These are phyloP conservation scores for Candida xyloterini DNA, from an alignment of 805 yeast genomes.

Conservation along the genomic window DNA sequence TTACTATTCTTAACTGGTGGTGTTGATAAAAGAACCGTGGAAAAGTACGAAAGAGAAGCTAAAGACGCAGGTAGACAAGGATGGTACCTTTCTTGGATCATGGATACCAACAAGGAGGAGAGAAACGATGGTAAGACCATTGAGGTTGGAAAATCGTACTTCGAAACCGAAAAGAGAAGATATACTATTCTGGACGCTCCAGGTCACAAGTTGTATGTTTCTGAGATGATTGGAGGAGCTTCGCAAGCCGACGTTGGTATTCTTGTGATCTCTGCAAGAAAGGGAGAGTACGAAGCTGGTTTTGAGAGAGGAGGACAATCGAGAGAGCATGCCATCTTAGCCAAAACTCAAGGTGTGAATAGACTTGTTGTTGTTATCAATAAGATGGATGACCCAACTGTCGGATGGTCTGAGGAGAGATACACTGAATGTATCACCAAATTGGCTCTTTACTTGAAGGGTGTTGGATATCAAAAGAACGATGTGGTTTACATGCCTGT, in stretches of 20 bases:
- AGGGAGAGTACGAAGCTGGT: constrained; percentile 99
- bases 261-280: constrained; percentile 94
- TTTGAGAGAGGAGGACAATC: constrained; percentile 99
- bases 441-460: constrained; percentile 72
- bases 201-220: constrained; percentile 98
- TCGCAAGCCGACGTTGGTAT: constrained; percentile 99
- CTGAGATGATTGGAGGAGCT: constrained; percentile 99
- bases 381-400: constrained; percentile 99
- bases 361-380: constrained; percentile 89
- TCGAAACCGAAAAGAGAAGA: constrained; percentile 96
- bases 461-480: constrained; percentile 85
- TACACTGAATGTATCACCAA: constrained; percentile 92
- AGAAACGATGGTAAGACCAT: constrained; percentile 98
- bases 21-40: constrained; percentile 97
- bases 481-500: constrained; percentile 95
- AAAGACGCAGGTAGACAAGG: constrained; percentile 99
- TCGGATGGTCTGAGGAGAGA: constrained; percentile 92
- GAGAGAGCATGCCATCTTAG: constrained; percentile 94
- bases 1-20: constrained; percentile 90
- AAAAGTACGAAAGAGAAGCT: constrained; percentile 96
- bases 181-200: constrained; percentile 99
- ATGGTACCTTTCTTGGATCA: constrained; percentile 99
- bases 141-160: constrained; percentile 96
- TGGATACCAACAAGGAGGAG: constrained; percentile 99
- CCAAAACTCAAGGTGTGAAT: constrained; percentile 98